Conservation (phyloP, 805 yeast species). For the Metschnikowia rubicola region DNA sequence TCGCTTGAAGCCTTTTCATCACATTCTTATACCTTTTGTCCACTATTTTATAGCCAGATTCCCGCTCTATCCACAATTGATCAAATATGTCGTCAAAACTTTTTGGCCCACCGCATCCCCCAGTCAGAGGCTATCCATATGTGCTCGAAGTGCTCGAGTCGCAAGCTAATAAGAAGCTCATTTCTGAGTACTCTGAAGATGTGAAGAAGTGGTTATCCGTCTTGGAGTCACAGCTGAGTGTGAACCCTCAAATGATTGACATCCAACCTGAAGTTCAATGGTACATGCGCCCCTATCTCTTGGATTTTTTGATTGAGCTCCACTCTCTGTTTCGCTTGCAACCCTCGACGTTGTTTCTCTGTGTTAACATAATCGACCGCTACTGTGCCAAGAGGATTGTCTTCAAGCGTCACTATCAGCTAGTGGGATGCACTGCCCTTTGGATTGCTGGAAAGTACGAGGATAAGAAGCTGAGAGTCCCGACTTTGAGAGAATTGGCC, state of each 20-base stretch:
- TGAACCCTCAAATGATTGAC: slow-evolving; percentile 50
- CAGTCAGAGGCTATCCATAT: slow-evolving; percentile 36
- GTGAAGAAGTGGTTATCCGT: slow-evolving; percentile 36
- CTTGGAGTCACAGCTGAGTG: slow-evolving; percentile 40
- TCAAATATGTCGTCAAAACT: slow-evolving; percentile 9
- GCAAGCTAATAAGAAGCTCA: slow-evolving; percentile 40
- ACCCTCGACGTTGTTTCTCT: slow-evolving; percentile 41
- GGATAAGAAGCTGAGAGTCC: slow-evolving; percentile 57
- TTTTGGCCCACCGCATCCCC: slow-evolving; percentile 27
- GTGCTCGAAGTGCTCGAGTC: slow-evolving; percentile 47
- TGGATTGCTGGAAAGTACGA: slow-evolving; percentile 53
- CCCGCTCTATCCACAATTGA: background rate
- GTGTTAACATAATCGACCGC: slow-evolving; percentile 44
- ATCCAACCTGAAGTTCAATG: slow-evolving; percentile 46
- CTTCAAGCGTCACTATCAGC: slow-evolving; percentile 45
- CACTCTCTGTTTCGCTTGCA: slow-evolving; percentile 41
- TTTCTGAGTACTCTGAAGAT: slow-evolving; percentile 41
- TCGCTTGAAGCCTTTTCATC: no score
- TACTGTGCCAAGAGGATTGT: slow-evolving; percentile 46
- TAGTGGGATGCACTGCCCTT: slow-evolving; percentile 46
- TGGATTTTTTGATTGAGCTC: slow-evolving; percentile 43
- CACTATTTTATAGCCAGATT: no score
- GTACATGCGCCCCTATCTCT: slow-evolving; percentile 45
- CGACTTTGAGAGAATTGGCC: slow-evolving; percentile 50
- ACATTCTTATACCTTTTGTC: no score